Conservation (phyloP, 2,329 filamentous ascomycete species). For the Colletotrichum zoysiae region DNA sequence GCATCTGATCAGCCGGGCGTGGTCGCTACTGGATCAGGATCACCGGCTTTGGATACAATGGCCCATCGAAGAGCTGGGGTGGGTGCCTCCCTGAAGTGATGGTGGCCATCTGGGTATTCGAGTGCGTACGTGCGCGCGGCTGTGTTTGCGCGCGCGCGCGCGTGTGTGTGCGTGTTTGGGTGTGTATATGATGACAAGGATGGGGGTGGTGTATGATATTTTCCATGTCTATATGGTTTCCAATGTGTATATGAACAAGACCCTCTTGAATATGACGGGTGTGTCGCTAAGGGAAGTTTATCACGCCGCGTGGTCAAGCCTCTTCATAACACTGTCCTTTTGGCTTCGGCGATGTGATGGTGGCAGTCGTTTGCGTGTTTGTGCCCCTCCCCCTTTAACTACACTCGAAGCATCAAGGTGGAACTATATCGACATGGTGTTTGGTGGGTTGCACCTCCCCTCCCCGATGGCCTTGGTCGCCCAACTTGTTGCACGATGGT, state of each 20-base stretch:
- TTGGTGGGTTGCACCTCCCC: not conserved
- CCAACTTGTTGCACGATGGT: not conserved
- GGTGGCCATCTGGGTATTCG: not conserved
- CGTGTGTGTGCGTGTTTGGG: too few relatives aligned
- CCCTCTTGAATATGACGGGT: too few relatives aligned
- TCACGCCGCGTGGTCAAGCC: not conserved
- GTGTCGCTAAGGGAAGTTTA: not conserved
- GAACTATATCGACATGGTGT: not conserved
- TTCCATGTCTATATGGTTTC: not conserved
- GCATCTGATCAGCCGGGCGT: slow-evolving; percentile 51
- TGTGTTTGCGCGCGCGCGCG: too few relatives aligned
- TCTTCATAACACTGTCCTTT: not conserved
- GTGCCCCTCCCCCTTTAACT: not conserved
- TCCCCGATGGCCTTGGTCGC: not conserved
- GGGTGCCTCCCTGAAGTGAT: slow-evolving; percentile 42
- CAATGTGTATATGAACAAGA: not conserved
- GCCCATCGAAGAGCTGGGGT: slow-evolving; percentile 46
- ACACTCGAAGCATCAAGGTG: not conserved
- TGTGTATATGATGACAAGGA: not conserved
- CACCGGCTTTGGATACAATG: slow-evolving; percentile 52
- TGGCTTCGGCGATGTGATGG: not conserved
- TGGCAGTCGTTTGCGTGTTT: not conserved
- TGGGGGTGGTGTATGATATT: not conserved
- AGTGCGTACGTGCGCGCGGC: not conserved
- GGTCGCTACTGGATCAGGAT: slow-evolving; percentile 52